A percentile compares a stretch with the other conserved stretches of the same genome.
Evolutionary conservation across 106 monocot species (phyloP).

Genomic region (Cymbidium sinense): DNA sequence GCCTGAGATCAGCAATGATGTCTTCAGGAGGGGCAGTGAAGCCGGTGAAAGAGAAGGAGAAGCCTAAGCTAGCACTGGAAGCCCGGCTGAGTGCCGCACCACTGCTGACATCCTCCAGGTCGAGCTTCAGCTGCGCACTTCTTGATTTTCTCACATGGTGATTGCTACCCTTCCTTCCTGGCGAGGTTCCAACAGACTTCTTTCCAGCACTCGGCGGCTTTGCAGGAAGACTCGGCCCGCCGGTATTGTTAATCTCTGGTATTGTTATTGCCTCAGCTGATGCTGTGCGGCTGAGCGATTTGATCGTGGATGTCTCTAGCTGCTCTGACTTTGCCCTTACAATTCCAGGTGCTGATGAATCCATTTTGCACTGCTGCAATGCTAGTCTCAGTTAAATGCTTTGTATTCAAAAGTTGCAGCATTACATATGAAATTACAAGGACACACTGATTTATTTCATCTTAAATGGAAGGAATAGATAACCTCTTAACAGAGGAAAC

Average conservation of each 20-base stretch:
- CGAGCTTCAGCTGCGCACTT: constrained; percentile 63
- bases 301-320: constrained; percentile 18
- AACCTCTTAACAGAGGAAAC: too few relatives aligned
- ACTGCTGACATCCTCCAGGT: constrained; percentile 61
- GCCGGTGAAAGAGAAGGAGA: constrained; percentile 79
- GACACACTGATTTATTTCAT: too few relatives aligned
- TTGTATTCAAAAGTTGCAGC: too few relatives aligned
- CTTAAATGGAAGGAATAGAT: too few relatives aligned
- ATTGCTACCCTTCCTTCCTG: constrained; percentile 22
- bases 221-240: constrained; percentile 19
- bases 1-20: constrained; percentile 19
- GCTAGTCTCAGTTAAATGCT: not conserved
- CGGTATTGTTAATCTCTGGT: not conserved
- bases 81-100: constrained; percentile 55
- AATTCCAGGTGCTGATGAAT: constrained; percentile 24
- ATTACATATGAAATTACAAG: too few relatives aligned
- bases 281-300: constrained; percentile 39
- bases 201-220: constrained; percentile 47
- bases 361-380: constrained; percentile 14
- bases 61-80: constrained; percentile 68
- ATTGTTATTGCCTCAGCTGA: constrained; percentile 38
- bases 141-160: constrained; percentile 50
- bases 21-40: constrained; percentile 61
- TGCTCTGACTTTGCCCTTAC: constrained; percentile 53
- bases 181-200: constrained; percentile 25